phyloP scores from a whole-genome alignment of 306 rosid species.

The Luffa aegyptiaca region DNA sequence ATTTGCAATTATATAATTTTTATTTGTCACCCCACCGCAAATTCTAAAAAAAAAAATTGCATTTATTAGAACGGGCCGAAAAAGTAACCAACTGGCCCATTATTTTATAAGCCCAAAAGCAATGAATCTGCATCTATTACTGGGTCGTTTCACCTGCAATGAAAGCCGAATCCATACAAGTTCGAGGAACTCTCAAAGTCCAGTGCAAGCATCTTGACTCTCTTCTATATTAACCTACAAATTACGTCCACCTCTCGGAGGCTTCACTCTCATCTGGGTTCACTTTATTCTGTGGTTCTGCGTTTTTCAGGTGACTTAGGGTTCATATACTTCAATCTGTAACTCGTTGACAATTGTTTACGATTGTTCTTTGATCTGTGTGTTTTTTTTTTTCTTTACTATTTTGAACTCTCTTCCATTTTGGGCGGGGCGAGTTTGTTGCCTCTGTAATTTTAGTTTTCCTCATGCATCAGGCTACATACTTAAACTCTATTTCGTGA shows the following conservation, averaged over 20 bases:
- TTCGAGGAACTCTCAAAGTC: not conserved
- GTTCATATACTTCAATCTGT: conserved; percentile 1
- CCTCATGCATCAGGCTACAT: not conserved
- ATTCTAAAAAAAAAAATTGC: too few relatives aligned
- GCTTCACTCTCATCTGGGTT: conserved; percentile 16
- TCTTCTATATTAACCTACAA: conserved; percentile 21
- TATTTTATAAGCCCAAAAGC: not conserved
- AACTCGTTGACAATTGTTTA: not conserved
- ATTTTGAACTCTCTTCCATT: not conserved
- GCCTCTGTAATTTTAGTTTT: not conserved
- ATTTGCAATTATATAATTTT: too few relatives aligned
- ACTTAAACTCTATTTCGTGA: too few relatives aligned
- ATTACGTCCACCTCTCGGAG: not conserved
- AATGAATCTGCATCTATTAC: not conserved
- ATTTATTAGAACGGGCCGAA: not conserved
- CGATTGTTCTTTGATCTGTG: not conserved
- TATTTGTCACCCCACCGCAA: too few relatives aligned
- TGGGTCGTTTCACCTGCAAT: not conserved
- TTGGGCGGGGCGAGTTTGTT: not conserved
- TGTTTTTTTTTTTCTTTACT: conserved; percentile 8
- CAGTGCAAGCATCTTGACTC: not conserved
- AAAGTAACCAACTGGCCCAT: not conserved
- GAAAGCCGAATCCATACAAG: not conserved
- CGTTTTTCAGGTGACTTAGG: conserved; percentile 40
- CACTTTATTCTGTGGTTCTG: conserved; percentile 34